Evolutionary conservation across 345 rosid genomes (phyloP), one percentile per base, ranked within the genome.

Genomic region (Erodium maritimum): DNA sequence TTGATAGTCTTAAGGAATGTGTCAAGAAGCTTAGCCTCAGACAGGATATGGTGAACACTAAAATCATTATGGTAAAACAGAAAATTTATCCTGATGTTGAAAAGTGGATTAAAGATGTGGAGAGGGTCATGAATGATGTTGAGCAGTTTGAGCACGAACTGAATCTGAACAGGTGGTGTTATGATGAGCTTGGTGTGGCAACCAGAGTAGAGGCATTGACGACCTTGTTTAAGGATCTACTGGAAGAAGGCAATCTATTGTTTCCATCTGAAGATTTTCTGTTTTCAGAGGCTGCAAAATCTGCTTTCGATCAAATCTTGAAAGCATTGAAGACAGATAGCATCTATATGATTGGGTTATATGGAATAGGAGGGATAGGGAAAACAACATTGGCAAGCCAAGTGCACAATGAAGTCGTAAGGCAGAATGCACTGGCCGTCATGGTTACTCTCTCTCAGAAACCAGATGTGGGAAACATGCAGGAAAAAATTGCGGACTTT

Each of bases 311-410:
- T 3, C 21, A 18, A 19, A 33, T 61, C 16, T 18, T 61, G 56
- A 51, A 14, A 0, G 33, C 50, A 19, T 19, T 53, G 11, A 19
- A 8, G 13, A 23, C 19, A 19, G 19, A 17, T 5, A 21, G 19
- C 33, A 19, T 52, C 6, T n/a, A 33, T 5, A 53, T 52, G 23
- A 45, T 61, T 19, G 65, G 57, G n/a, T 5, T 61, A 17, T 19
- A 52, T 5, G 64, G 64, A 5, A 61, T 52, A 50, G 57, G 57
- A 0, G 64, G 64, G 5, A 23, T 61, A 0, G 64, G 64, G 4
- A 61, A 61, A 5, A 61, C 64, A 21, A 61, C 57, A 0, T 11
- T 52, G 7, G 64, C 34, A 0, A 18, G 52, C 2, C 25, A 61
- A 53, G 46, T 29, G 4, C 19, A 22, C 2, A 19, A 5, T 0